These are phyloP conservation scores for Claviceps maximensis DNA, from an alignment of 2,329 filamentous ascomycete genomes.

Conservation along the genomic window DNA sequence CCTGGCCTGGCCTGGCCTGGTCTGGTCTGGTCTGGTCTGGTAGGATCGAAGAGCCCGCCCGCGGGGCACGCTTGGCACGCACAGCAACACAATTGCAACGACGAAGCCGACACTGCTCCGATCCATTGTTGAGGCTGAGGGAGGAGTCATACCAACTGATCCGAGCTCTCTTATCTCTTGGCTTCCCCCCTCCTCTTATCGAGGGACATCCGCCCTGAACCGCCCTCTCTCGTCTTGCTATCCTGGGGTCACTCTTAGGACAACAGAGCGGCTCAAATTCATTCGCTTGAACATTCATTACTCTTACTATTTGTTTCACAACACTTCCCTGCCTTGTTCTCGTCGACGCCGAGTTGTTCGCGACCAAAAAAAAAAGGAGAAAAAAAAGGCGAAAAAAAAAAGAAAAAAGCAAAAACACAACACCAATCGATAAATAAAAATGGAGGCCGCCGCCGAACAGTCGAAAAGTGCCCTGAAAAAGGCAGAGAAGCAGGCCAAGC, in stretches of 20 bases:
- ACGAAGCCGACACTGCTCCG: background rate
- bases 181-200: background rate
- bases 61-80: conserved; percentile 8
- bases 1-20: too few relatives aligned
- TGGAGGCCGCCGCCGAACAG: conserved; percentile 20
- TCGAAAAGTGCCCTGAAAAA: conserved; percentile 55
- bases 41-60: too few relatives aligned
- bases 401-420: conserved; percentile 4
- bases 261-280: background rate
- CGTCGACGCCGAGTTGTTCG: background rate
- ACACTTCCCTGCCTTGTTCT: background rate
- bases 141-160: conserved; percentile 2
- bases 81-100: background rate
- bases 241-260: background rate
- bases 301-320: background rate
- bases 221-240: background rate
- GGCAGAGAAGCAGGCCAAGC: conserved; percentile 50
- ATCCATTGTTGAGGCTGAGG: background rate
- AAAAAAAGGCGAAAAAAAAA: background rate
- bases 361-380: background rate
- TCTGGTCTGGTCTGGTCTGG: too few relatives aligned
- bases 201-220: background rate
- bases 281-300: too few relatives aligned
- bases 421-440: conserved; percentile 8
- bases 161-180: background rate